Conservation (phyloP, 495 filamentous ascomycete genomes). For the Choiromyces venosus region DNA sequence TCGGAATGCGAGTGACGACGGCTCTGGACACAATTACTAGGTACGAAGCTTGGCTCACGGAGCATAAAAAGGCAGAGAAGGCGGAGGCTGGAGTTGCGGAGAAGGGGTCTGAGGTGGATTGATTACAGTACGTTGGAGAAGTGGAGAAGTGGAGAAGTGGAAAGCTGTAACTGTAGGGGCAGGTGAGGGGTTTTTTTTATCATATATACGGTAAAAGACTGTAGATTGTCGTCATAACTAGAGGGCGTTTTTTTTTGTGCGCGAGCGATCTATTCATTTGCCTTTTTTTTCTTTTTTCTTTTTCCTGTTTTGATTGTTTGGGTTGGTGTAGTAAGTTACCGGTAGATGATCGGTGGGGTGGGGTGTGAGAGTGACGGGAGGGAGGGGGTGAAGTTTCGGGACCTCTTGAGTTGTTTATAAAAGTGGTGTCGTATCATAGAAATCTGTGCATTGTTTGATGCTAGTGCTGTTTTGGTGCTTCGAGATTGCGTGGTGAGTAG, state of each 20-base stretch:
- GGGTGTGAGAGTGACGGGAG: neutral
- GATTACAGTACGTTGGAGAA: neutral
- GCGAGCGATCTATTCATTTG: neutral
- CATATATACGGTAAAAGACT: too few relatives aligned
- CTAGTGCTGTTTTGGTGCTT: neutral
- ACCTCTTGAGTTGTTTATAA: neutral
- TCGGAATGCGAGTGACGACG: slow-evolving; percentile 79
- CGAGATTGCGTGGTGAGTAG: neutral
- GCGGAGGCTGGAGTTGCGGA: neutral
- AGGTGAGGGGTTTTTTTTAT: too few relatives aligned
- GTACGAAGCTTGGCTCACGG: slow-evolving; percentile 28
- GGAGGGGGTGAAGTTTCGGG: neutral
- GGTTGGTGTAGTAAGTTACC: slow-evolving; percentile 18
- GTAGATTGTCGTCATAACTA: slow-evolving; percentile 6
- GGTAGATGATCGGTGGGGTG: slow-evolving; percentile 1
- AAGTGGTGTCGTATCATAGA: neutral
- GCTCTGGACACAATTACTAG: slow-evolving; percentile 64
- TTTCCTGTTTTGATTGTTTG: neutral
- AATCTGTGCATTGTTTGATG: neutral
- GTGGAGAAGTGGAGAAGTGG: too few relatives aligned
- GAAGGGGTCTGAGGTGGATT: neutral
- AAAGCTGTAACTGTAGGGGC: too few relatives aligned
- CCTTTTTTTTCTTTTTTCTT: slow-evolving; percentile 1
- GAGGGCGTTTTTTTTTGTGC: neutral
- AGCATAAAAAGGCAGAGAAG: neutral